Percentiles rank a stretch among this genome's conserved stretches.
Conservation (phyloP, 2,329 filamentous ascomycete species). For the Nothophoma quercina region DNA sequence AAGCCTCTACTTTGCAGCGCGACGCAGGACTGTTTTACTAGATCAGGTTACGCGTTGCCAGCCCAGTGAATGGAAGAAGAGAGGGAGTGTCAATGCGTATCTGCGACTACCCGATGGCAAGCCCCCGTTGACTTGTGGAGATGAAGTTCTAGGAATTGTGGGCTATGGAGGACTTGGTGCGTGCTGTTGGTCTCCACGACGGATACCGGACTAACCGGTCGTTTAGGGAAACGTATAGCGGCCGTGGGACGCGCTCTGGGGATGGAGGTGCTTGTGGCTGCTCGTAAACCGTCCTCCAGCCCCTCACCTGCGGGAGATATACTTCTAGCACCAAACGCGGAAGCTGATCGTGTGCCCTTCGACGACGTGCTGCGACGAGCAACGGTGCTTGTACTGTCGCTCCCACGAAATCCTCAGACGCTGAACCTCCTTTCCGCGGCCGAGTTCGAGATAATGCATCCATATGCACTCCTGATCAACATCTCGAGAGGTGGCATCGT, state of each 20-base stretch:
- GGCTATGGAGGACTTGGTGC: constrained; percentile 59
- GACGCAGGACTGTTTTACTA: constrained; percentile 51
- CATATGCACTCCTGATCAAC: constrained; percentile 57
- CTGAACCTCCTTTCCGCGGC: constrained; percentile 43
- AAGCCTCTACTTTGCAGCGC: constrained; percentile 57
- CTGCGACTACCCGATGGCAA: constrained; percentile 46
- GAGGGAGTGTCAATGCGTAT: constrained; percentile 43
- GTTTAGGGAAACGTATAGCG: constrained; percentile 54
- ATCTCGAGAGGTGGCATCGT: constrained; percentile 61
- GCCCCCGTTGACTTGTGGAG: constrained; percentile 55
- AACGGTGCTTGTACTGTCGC: constrained; percentile 50
- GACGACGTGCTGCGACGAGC: constrained; percentile 45
- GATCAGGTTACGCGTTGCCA: constrained; percentile 32
- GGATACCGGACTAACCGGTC: constrained; percentile 17
- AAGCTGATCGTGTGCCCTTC: constrained; percentile 46
- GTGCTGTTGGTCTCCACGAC: constrained; percentile 12
- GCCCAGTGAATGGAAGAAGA: constrained; percentile 52
- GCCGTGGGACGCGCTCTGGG: constrained; percentile 55
- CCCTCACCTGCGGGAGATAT: constrained; percentile 14
- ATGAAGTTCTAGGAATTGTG: constrained; percentile 60
- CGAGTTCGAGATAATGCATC: constrained; percentile 57
- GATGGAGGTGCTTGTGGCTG: constrained; percentile 60
- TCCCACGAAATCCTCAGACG: constrained; percentile 44
- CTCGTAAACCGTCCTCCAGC: constrained; percentile 41
- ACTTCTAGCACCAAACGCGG: constrained; percentile 9